phyloP scores from a whole-genome alignment of 2,329 filamentous ascomycete genomes.

The Helicocarpus griseus region DNA sequence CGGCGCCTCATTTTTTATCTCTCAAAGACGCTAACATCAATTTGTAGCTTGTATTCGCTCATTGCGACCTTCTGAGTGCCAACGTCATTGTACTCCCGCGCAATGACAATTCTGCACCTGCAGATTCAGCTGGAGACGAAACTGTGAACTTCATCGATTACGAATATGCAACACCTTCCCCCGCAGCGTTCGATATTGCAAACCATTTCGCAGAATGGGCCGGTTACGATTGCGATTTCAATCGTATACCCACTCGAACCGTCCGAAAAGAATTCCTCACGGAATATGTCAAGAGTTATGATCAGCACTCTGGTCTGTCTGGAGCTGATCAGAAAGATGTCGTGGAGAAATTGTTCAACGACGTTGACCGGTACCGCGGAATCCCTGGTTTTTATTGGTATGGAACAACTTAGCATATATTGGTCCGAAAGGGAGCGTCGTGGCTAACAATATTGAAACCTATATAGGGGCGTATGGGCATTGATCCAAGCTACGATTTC shows the following conservation, averaged over 20 bases:
- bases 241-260: constrained; percentile 64
- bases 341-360: constrained; percentile 58
- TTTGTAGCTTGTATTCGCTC: constrained; percentile 71
- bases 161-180: constrained; percentile 91
- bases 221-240: constrained; percentile 90
- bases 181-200: constrained; percentile 88
- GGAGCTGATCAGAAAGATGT: constrained; percentile 49
- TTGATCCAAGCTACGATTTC: constrained; percentile 91
- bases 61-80: constrained; percentile 91
- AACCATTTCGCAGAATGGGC: constrained; percentile 99
- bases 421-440: background rate
- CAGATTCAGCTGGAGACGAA: constrained; percentile 32
- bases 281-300: constrained; percentile 73
- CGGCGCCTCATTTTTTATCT: constrained; percentile 3
- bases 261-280: constrained; percentile 72
- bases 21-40: constrained; percentile 3
- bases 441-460: background rate
- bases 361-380: constrained; percentile 81
- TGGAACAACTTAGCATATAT: constrained; percentile 1
- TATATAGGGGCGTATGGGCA: constrained; percentile 79
- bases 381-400: constrained; percentile 74
- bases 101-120: constrained; percentile 20
- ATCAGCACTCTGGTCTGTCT: constrained; percentile 35
- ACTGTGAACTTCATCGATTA: constrained; percentile 89
- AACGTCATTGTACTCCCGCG: constrained; percentile 76